Evolutionary conservation across 2,329 filamentous ascomycete species (phyloP).

Genomic region (Microcyclospora tardicrescens): DNA sequence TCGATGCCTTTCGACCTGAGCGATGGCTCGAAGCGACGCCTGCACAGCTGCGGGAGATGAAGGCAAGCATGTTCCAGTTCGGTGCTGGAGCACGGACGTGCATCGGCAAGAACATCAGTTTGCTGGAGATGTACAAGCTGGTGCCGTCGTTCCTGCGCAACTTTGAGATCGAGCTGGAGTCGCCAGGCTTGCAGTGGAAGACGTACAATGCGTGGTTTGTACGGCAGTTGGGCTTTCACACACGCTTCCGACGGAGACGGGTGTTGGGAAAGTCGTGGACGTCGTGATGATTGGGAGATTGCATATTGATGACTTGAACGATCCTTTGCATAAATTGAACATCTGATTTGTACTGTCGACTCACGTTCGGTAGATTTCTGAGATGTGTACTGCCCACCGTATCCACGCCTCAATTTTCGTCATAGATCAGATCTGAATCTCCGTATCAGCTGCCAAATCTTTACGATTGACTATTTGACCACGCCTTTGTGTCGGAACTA

Average conservation of each 20-base stretch:
- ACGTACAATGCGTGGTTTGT: constrained; percentile 45
- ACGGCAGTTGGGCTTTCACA: constrained; percentile 32
- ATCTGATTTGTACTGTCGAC: no score
- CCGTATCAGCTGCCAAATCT: no score
- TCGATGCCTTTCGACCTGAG: constrained; percentile 54
- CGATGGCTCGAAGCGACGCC: constrained; percentile 47
- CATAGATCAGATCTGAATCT: no score
- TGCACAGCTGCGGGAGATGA: constrained; percentile 51
- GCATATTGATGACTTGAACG: no score
- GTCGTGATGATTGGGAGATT: no score
- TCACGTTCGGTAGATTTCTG: no score
- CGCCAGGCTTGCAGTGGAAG: constrained; percentile 30
- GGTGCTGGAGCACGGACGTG: constrained; percentile 59
- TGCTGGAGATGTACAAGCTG: constrained; percentile 39
- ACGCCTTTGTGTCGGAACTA: no score
- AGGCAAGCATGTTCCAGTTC: constrained; percentile 59
- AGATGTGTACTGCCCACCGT: no score
- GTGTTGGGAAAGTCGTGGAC: no score
- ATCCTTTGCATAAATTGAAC: no score
- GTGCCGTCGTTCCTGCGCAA: constrained; percentile 46
- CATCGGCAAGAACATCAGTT: constrained; percentile 41
- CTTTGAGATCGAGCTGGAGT: constrained; percentile 44
- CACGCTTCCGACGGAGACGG: constrained; percentile 21
- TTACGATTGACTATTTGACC: no score
- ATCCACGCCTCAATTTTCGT: no score